Conservation (phyloP, 2,329 filamentous ascomycete species). For the Aspergillus thermomutatus region DNA sequence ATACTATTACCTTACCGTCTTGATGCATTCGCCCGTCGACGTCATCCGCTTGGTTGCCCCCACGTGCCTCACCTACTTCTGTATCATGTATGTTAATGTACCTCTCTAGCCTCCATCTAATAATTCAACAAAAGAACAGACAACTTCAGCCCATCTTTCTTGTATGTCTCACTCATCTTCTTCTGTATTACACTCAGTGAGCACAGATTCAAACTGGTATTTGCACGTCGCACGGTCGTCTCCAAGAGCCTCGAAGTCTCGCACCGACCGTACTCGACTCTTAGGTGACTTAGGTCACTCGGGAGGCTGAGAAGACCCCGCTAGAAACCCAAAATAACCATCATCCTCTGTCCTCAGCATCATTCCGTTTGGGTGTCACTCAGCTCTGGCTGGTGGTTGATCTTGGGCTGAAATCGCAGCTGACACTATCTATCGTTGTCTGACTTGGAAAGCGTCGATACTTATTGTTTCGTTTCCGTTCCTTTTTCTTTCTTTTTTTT, state of each 20-base stretch:
- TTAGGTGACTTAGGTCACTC: neutral
- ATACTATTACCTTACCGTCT: neutral
- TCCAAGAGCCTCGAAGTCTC: neutral
- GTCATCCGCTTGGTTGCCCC: neutral
- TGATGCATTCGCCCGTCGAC: neutral
- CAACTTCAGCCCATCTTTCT: too few relatives aligned
- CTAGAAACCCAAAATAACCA: neutral
- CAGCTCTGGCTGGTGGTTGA: neutral
- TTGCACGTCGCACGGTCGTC: too few relatives aligned
- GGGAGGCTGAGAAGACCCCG: neutral
- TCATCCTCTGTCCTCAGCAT: neutral
- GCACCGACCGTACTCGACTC: neutral
- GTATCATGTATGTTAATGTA: too few relatives aligned
- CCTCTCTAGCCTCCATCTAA: too few relatives aligned
- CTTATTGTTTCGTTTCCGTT: neutral
- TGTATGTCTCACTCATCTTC: neutral
- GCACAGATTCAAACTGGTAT: neutral
- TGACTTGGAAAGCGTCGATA: neutral
- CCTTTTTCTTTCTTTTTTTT: neutral
- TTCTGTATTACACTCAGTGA: neutral
- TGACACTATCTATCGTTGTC: neutral
- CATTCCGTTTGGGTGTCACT: neutral
- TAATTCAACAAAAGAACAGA: too few relatives aligned
- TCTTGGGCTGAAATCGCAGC: neutral
- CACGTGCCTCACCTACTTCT: neutral